These are phyloP conservation scores for Chaetomium fimeti DNA, from an alignment of 495 filamentous ascomycete species.

Conservation along the genomic window DNA sequence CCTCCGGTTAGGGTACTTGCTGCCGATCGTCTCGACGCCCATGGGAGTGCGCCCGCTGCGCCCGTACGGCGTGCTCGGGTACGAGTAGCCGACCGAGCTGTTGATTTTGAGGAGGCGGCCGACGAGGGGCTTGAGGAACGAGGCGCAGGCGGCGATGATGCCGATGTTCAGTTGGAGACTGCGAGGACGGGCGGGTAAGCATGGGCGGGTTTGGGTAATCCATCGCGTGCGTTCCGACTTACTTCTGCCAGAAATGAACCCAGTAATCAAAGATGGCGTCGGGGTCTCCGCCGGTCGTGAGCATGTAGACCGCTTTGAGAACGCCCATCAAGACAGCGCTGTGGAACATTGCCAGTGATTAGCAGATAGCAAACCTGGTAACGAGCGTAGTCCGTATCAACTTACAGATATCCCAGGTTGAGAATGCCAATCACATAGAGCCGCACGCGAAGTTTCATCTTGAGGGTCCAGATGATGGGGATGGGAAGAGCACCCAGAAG, in stretches of 20 bases:
- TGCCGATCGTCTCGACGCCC: slow-evolving; percentile 9
- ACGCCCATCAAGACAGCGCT: slow-evolving; percentile 15
- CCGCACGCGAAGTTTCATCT: slow-evolving; percentile 10
- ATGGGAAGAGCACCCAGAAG: slow-evolving; percentile 12
- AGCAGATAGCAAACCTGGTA: not conserved
- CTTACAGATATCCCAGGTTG: slow-evolving; percentile 18
- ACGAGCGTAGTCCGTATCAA: not conserved
- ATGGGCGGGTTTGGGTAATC: not conserved
- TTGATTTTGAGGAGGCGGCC: slow-evolving; percentile 16
- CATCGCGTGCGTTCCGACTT: not conserved
- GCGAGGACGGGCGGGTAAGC: not conserved
- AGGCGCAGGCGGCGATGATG: slow-evolving; percentile 18
- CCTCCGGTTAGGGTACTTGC: slow-evolving; percentile 9
- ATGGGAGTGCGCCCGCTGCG: slow-evolving; percentile 14
- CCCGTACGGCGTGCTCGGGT: not conserved
- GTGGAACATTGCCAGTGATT: not conserved
- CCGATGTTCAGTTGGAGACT: slow-evolving; percentile 17
- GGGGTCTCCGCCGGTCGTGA: slow-evolving; percentile 15
- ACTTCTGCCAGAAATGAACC: slow-evolving; percentile 18
- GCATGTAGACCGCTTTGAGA: slow-evolving; percentile 17
- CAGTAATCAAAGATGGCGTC: slow-evolving; percentile 16
- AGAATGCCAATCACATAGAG: slow-evolving; percentile 18
- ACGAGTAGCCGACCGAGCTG: slow-evolving; percentile 10
- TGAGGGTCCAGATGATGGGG: slow-evolving; percentile 17
- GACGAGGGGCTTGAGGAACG: slow-evolving; percentile 18